Evolutionary conservation across 495 filamentous ascomycete genomes (phyloP), one percentile per base, ranked within the genome.

Genomic region (Aspergillus olivimuriae): DNA sequence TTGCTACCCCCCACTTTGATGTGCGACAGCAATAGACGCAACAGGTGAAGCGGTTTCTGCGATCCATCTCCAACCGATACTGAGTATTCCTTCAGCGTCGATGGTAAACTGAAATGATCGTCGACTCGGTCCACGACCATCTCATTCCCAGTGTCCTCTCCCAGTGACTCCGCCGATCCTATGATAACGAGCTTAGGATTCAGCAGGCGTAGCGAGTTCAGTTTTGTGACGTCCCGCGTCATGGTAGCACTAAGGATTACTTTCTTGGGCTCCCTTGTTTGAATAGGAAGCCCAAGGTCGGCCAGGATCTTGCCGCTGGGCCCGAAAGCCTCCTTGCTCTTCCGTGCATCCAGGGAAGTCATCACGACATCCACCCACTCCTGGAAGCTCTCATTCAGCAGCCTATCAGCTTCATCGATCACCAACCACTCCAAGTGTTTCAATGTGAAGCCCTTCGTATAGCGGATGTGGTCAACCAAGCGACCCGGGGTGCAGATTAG

Each of bases 401-500:
- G 68, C 49, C 90, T 81, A 62, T 97, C 92, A 0, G 90, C 92
- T 66, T 98, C 92, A 55, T 98, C 92, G 22, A 97, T 85, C 15
- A 94, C 78, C 15, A 91, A 72, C 89, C 88, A 97, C 49, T 82
- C 76, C 4, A 92, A 72, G 62, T 83, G 75, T 24, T 82, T 72
- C 37, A 89, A 69, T 3, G 72, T 78, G 55, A 95, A 94, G 2
- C 91, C 86, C 9, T 78, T 77, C 2, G 92, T 95, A 47, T 81
- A 77, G 43, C 81, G 80, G 42, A 96, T 72, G 65, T 98, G 87
- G 55, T 97, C 90, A 18, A 98, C 88, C 7, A 98, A 73, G 34
- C 92, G 77, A 44, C 94, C 92, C 1, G 92, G 92, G 0, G 92
- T 98, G 57, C 84, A 90, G 26, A 98, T 86, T 10, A 98, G 77